Evolutionary conservation across 306 rosid species (phyloP).

Genomic region (Phaseolus lunatus): DNA sequence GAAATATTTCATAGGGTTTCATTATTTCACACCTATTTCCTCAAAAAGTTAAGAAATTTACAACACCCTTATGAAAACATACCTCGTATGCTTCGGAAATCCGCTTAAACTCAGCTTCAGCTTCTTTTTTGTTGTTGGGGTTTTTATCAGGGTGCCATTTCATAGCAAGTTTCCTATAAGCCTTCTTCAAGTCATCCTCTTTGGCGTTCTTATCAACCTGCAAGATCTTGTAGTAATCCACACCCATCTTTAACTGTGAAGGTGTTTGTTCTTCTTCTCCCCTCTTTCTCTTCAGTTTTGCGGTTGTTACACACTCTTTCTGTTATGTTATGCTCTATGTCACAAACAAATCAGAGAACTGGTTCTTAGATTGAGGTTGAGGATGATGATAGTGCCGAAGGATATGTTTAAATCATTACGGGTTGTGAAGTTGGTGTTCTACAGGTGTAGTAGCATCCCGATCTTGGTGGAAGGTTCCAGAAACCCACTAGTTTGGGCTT

Average conservation of each 20-base stretch:
- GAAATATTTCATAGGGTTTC: background rate
- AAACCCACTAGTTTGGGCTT: slow-evolving; percentile 1
- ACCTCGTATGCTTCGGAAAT: slow-evolving; percentile 78
- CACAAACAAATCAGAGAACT: background rate
- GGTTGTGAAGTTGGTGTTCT: background rate
- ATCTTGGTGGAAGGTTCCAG: slow-evolving; percentile 55
- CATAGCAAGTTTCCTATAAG: slow-evolving; percentile 80
- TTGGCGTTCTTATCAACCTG: slow-evolving; percentile 70
- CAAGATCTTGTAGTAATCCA: slow-evolving; percentile 71
- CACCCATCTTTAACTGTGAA: slow-evolving; percentile 53
- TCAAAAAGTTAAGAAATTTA: background rate
- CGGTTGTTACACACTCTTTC: slow-evolving; percentile 8
- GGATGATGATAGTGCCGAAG: background rate
- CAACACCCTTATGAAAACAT: background rate
- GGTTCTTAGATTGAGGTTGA: background rate
- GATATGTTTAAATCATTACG: background rate
- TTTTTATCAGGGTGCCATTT: slow-evolving; percentile 87
- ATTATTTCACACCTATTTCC: background rate
- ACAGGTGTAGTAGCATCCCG: slow-evolving; percentile 3
- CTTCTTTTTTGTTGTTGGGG: slow-evolving; percentile 68
- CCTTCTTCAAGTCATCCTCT: slow-evolving; percentile 75
- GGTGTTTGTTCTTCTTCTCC: slow-evolving; percentile 9
- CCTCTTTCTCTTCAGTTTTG: slow-evolving; percentile 50
- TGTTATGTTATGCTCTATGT: background rate
- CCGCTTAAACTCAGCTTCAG: slow-evolving; percentile 76